Base-by-base conservation (phyloP, 225 moss, liverwort and hornwort species). In the Pleurozium schreberi region DNA sequence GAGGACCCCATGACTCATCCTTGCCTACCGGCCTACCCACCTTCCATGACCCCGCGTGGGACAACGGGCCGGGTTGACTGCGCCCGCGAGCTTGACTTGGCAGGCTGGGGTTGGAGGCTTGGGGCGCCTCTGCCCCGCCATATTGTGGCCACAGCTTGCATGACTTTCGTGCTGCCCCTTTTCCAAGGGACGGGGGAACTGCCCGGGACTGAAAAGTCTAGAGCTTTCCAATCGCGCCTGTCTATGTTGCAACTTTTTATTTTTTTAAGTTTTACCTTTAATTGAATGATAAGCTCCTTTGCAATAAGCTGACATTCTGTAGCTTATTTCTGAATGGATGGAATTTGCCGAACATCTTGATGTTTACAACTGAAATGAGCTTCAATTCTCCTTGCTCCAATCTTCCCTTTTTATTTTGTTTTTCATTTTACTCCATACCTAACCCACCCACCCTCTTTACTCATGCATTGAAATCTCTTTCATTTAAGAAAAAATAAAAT, bases 11-110 rank as follows among this genome's bases (percentile, higher is more conserved):
- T 89, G 74, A 86, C 53, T 64, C 89, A 90, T 75, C 60, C n/a
- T 57, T n/a, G 57, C 79, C 79, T 79, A 79, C 57, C 85, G 80
- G 64, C 73, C 67, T 55, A 34, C 84, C 80, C 76, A 85, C 88
- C 50, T 70, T 81, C 86, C 76, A n/a, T 69, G 76, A 76, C 80
- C 75, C 68, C 60, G 63, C 63, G 85, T 69, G 36, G 49, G 14
- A 26, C 49, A 78, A 65, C 83, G 86, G 88, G 88, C 73, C 79
- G 83, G 74, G 80, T 90, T 86, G 90, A 88, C 90, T 21, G 88
- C 86, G 90, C 90, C 90, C 86, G 86, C 83, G 86, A 71, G 43
- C 50, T 92, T 92, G 92, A 92, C 90, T 86, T 52, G 83, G 90
- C 84, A 64, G 84, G 62, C 62, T 62, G 62, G 33, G 45, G 62